These are phyloP conservation scores for Davidsoniella virescens DNA, from an alignment of 2,329 filamentous ascomycete genomes.

Conservation along the genomic window DNA sequence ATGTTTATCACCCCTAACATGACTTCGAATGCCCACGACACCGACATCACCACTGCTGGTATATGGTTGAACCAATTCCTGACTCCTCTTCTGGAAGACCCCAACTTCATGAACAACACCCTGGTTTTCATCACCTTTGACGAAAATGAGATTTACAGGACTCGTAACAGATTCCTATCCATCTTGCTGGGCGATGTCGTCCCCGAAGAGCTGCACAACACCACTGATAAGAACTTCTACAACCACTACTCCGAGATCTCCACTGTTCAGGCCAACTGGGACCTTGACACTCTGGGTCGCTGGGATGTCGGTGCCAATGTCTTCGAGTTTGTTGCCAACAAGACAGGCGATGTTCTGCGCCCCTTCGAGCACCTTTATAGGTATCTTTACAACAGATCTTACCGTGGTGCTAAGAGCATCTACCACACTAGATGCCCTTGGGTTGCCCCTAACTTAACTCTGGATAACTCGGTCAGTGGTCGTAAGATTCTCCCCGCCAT, in stretches of 20 bases:
- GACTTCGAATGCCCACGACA: constrained; percentile 64
- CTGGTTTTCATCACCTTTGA: constrained; percentile 66
- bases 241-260: constrained; percentile 56
- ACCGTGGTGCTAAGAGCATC: constrained; percentile 32
- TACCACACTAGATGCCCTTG: constrained; percentile 22
- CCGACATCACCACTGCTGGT: constrained; percentile 50
- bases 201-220: constrained; percentile 46
- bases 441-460: constrained; percentile 24
- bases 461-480: constrained; percentile 19
- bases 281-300: constrained; percentile 50
- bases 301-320: constrained; percentile 60
- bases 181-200: constrained; percentile 61
- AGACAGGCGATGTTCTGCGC: constrained; percentile 40
- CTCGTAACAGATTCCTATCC: constrained; percentile 51
- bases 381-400: constrained; percentile 37
- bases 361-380: constrained; percentile 24
- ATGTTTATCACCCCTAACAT: constrained; percentile 59
- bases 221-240: constrained; percentile 53
- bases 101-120: constrained; percentile 59
- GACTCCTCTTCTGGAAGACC: constrained; percentile 50
- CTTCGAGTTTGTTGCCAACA: constrained; percentile 41
- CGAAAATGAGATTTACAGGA: constrained; percentile 54
- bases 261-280: constrained; percentile 57
- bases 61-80: constrained; percentile 53
- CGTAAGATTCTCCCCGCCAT: constrained; percentile 24